Conservation (phyloP, 2,329 filamentous ascomycete species). For the Beauveria asiatica region DNA sequence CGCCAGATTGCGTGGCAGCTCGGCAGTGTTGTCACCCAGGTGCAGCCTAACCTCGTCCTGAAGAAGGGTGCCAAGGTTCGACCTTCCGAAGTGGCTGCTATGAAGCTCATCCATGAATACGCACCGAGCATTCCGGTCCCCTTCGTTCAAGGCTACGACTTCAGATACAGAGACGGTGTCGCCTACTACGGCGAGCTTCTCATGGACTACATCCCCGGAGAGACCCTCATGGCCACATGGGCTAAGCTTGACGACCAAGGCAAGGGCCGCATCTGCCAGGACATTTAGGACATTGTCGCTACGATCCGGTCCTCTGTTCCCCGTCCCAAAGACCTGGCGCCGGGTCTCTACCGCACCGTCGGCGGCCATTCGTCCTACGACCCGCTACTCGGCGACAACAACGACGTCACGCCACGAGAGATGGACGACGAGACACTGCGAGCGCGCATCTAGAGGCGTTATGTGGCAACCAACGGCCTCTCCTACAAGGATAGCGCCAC, state of each 20-base stretch:
- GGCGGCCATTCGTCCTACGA: conserved; percentile 11
- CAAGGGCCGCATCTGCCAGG: conserved; percentile 13
- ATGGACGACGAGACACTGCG: conserved; percentile 12
- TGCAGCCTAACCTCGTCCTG: conserved; percentile 9
- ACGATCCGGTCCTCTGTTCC: conserved; percentile 10
- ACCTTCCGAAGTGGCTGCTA: conserved; percentile 12
- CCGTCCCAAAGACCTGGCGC: conserved; percentile 8
- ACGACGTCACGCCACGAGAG: conserved; percentile 8
- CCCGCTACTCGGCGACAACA: conserved; percentile 7
- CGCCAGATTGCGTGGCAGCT: conserved; percentile 3
- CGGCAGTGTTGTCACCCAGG: conserved; percentile 3
- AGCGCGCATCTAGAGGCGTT: conserved; percentile 11
- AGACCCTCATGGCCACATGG: conserved; percentile 9
- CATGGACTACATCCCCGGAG: conserved; percentile 10
- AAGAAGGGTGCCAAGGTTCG: conserved; percentile 13
- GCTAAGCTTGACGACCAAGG: conserved; percentile 8
- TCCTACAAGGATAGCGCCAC: conserved; percentile 11
- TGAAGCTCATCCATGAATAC: conserved; percentile 11
- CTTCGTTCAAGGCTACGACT: neutral
- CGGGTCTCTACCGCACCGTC: conserved; percentile 12
- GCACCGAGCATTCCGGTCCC: conserved; percentile 9
- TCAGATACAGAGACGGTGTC: neutral
- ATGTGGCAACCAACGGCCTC: conserved; percentile 11
- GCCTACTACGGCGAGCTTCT: conserved; percentile 9
- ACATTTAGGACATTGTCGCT: conserved; percentile 12